Base-by-base conservation (phyloP, 116 monocot genomes). In the Phalaenopsis hybrid region DNA sequence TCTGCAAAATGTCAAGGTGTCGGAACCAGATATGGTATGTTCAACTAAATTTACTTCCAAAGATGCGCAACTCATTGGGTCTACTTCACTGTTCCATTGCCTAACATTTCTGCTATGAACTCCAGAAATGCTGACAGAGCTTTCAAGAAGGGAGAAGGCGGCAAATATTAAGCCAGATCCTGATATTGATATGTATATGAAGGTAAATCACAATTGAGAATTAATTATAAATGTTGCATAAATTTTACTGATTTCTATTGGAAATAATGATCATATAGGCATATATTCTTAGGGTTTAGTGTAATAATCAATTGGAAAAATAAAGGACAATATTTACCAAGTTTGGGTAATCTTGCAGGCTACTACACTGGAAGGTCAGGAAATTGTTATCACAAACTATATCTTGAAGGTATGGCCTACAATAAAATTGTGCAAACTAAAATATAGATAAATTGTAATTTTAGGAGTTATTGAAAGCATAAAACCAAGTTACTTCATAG, bases 111-210 rank as follows among this genome's bases (percentile, higher is more conserved):
- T 75, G 63, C 20, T 67, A 80, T 80, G n/a, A 48, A n/a, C n/a
- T 79, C 15, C 85, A 98, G 97, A 94, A 7, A 93, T 98, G 94
- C 78, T 98, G 83, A 79, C 85, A 5, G 94, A 98, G 86, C 79
- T 98, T 18, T 87, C 94, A 25, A 91, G 95, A 83, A 89, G 94
- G 69, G 97, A 98, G 65, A 93, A 91, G 77, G 93, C 65, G 57
- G 94, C 94, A 61, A 92, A 89, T 58, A 93, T 98, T 65, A 90
- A 91, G 77, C 97, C 97, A n/a, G 94, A 98, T 84, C 89, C 91
- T 12, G 93, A 94, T 65, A 86, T 98, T 69, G 97, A 98, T 85
- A 84, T 94, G 45, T 94, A 86, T 43, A 94, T 96, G 90, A 96
- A 96, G 94, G 96, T 94, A 82, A 44, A 16, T 37, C n/a, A 8